These are phyloP conservation scores for Aspergillus ostianus DNA, from an alignment of 495 filamentous ascomycete genomes.

Conservation along the genomic window DNA sequence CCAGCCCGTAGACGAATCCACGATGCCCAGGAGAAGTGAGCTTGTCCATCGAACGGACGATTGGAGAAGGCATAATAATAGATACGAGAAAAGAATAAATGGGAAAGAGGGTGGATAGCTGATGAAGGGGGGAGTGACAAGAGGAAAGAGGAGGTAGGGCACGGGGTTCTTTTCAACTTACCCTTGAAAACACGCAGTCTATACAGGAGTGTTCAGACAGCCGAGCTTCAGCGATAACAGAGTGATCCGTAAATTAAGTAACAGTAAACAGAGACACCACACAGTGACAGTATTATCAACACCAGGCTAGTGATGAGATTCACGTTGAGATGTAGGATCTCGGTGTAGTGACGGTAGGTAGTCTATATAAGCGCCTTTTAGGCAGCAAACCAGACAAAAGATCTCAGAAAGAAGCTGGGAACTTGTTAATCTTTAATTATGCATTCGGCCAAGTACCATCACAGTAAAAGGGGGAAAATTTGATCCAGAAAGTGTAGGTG, in stretches of 20 bases:
- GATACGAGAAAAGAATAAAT: not conserved
- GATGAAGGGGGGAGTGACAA: not conserved
- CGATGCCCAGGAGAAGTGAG: not conserved
- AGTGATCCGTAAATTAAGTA: not conserved
- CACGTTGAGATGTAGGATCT: not conserved
- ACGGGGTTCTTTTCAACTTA: not conserved
- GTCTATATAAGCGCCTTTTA: not conserved
- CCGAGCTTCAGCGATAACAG: not conserved
- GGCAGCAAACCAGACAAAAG: not conserved
- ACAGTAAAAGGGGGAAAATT: not conserved
- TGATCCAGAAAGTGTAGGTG: not conserved
- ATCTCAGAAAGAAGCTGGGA: not conserved
- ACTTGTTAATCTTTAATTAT: not conserved
- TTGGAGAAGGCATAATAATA: not conserved
- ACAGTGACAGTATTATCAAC: not conserved
- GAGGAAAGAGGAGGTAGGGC: not conserved
- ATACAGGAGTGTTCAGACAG: not conserved
- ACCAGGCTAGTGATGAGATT: not conserved
- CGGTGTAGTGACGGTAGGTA: not conserved
- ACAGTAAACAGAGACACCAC: not conserved
- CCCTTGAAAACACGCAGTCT: not conserved
- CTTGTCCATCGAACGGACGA: constrained; percentile 2
- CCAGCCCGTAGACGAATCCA: constrained; percentile 13
- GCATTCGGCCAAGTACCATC: not conserved
- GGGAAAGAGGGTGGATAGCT: not conserved